Conservation (phyloP, 176 grass and related monocot genomes). For the Paspalum notatum region DNA sequence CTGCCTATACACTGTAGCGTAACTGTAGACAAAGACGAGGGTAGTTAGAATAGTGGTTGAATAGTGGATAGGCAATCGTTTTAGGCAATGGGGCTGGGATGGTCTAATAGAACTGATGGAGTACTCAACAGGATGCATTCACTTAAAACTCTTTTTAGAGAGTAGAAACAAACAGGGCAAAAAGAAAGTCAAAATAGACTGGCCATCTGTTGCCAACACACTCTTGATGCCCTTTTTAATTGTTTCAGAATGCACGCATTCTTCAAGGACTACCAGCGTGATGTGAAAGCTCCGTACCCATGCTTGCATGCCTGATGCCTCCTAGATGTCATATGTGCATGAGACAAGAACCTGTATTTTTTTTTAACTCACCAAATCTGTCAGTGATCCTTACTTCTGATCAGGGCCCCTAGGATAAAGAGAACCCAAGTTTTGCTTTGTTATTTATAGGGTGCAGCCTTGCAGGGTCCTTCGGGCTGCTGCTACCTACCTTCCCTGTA, state of each 20-base stretch:
- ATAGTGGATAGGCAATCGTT: no score
- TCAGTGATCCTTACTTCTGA: conserved; percentile 8
- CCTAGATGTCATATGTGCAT: not conserved
- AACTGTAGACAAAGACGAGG: no score
- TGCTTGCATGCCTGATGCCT: conserved; percentile 20
- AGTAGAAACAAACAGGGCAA: not conserved
- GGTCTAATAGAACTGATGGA: no score
- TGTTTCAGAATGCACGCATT: conserved; percentile 12
- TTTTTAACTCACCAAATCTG: conserved; percentile 26
- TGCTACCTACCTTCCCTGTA: conserved; percentile 40
- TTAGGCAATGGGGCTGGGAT: no score
- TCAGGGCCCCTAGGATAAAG: conserved; percentile 6
- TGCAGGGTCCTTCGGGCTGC: not conserved
- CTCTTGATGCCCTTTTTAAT: not conserved
- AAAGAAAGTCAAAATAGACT: conserved; percentile 8
- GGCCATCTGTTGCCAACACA: conserved; percentile 27
- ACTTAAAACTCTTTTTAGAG: not conserved
- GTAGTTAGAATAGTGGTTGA: no score
- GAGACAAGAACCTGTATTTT: no score
- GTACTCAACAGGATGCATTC: not conserved
- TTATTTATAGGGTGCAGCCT: conserved; percentile 64
- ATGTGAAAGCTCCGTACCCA: conserved; percentile 16
- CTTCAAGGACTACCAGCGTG: conserved; percentile 7
- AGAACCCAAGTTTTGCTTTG: conserved; percentile 34
- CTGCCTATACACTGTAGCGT: no score